These are phyloP conservation scores for Phaeodactylum tricornutum DNA, from an alignment of 108 stramenopile genomes.

Conservation along the genomic window DNA sequence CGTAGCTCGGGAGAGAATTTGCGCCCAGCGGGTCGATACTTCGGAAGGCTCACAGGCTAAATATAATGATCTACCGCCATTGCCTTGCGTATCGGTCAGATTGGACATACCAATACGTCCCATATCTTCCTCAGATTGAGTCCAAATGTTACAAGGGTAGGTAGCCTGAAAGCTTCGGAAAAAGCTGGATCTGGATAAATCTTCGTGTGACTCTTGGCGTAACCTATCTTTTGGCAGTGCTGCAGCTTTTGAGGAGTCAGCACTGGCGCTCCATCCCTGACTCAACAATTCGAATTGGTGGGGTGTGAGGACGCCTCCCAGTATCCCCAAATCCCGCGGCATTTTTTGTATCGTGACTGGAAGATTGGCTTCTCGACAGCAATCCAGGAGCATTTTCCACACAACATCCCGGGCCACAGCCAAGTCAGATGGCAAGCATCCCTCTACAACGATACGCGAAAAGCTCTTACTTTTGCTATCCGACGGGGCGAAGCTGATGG, in stretches of 20 bases:
- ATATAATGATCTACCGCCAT: slow-evolving; percentile 49
- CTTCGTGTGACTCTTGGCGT: background rate
- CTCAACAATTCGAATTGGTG: slow-evolving; percentile 43
- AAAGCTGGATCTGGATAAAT: slow-evolving; percentile 17
- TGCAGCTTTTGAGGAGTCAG: no score
- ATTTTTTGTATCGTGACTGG: slow-evolving; percentile 38
- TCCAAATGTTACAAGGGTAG: slow-evolving; percentile 70
- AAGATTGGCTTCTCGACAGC: slow-evolving; percentile 38
- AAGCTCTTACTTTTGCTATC: slow-evolving; percentile 76
- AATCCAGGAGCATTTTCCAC: slow-evolving; percentile 37
- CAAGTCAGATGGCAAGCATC: slow-evolving; percentile 34
- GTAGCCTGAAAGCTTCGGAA: slow-evolving; percentile 56
- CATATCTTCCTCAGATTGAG: slow-evolving; percentile 67
- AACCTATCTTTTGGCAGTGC: background rate
- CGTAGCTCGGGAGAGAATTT: slow-evolving; percentile 31
- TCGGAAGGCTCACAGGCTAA: slow-evolving; percentile 59
- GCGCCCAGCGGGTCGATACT: slow-evolving; percentile 42
- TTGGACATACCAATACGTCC: slow-evolving; percentile 52
- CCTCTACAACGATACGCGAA: slow-evolving; percentile 43
- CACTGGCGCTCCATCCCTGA: slow-evolving; percentile 12
- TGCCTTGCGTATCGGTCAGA: slow-evolving; percentile 28
- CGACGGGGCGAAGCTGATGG: slow-evolving; percentile 54
- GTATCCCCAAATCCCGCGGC: slow-evolving; percentile 43
- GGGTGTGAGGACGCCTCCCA: slow-evolving; percentile 54
- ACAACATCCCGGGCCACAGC: slow-evolving; percentile 23